phyloP scores from a whole-genome alignment of 768 basidiomycete genomes.

The Mycena floridula region DNA sequence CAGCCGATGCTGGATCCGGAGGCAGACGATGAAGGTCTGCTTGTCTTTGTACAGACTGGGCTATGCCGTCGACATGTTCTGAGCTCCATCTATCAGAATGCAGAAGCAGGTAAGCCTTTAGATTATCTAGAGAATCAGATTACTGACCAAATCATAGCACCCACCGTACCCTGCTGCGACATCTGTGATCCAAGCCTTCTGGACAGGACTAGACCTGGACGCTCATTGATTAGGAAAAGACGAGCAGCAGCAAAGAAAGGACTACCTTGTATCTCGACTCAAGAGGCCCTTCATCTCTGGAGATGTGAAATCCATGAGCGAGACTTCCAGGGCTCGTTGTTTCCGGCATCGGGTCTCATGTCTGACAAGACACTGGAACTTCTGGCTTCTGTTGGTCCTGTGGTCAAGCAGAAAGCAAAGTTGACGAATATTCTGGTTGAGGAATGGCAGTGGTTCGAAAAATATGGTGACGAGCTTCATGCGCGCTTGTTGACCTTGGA shows the following conservation, averaged over 20 bases:
- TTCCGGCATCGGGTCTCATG: not conserved
- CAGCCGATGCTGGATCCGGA: not conserved
- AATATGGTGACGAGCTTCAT: not conserved
- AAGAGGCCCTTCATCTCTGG: not conserved
- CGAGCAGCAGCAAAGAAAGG: not conserved
- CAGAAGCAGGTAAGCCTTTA: not conserved
- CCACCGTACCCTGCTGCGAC: not conserved
- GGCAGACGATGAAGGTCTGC: not conserved
- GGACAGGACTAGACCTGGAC: not conserved
- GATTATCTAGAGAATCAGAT: not conserved
- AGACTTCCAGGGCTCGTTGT: not conserved
- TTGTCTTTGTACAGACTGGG: not conserved
- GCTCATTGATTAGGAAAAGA: not conserved
- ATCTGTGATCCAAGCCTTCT: not conserved
- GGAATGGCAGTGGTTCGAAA: not conserved
- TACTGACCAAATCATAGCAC: not conserved
- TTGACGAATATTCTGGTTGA: not conserved
- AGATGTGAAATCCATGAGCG: not conserved
- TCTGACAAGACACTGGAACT: not conserved
- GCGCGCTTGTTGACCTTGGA: not conserved
- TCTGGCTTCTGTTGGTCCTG: not conserved
- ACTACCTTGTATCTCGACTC: not conserved
- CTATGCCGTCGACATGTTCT: not conserved
- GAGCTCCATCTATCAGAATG: not conserved
- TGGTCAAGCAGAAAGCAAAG: not conserved